Evolutionary conservation across 495 filamentous ascomycete species (phyloP).

Genomic region (Xylaria palmicola): DNA sequence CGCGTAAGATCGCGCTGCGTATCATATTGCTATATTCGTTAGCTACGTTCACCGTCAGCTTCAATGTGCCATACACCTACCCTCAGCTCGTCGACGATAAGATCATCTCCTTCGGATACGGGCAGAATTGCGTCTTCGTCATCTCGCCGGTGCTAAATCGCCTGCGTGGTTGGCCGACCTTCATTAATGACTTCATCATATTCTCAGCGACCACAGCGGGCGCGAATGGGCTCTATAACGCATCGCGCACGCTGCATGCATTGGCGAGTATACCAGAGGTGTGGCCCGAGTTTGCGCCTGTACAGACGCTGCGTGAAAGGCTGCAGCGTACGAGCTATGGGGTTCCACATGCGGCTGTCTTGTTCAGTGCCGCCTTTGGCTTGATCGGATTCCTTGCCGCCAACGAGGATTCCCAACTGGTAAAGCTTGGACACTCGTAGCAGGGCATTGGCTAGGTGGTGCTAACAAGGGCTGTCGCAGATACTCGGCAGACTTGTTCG

Average conservation of each 20-base stretch:
- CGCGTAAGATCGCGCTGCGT: slow-evolving; percentile 40
- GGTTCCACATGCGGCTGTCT: slow-evolving; percentile 33
- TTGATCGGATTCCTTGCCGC: slow-evolving; percentile 43
- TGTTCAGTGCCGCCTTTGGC: slow-evolving; percentile 36
- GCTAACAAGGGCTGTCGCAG: slow-evolving; percentile 2
- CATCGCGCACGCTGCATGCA: slow-evolving; percentile 40
- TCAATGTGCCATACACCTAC: slow-evolving; percentile 42
- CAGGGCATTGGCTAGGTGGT: not conserved
- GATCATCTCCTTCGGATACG: slow-evolving; percentile 27
- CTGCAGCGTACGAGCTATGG: slow-evolving; percentile 42
- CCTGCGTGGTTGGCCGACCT: slow-evolving; percentile 30
- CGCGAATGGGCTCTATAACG: slow-evolving; percentile 38
- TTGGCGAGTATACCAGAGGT: slow-evolving; percentile 37
- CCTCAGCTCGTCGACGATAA: slow-evolving; percentile 14
- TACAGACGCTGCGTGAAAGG: slow-evolving; percentile 31
- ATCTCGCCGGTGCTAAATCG: slow-evolving; percentile 36
- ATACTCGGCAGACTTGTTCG: slow-evolving; percentile 28
- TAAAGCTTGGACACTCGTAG: slow-evolving; percentile 8
- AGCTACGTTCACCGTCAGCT: slow-evolving; percentile 34
- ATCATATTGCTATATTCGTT: slow-evolving; percentile 42
- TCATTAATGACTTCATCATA: slow-evolving; percentile 46
- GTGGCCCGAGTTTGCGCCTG: slow-evolving; percentile 32
- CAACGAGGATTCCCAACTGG: slow-evolving; percentile 26
- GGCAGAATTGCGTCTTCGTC: slow-evolving; percentile 40
- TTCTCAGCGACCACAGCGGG: slow-evolving; percentile 41